phyloP scores from a whole-genome alignment of 805 yeast genomes.

The Yarrowia porcina region DNA sequence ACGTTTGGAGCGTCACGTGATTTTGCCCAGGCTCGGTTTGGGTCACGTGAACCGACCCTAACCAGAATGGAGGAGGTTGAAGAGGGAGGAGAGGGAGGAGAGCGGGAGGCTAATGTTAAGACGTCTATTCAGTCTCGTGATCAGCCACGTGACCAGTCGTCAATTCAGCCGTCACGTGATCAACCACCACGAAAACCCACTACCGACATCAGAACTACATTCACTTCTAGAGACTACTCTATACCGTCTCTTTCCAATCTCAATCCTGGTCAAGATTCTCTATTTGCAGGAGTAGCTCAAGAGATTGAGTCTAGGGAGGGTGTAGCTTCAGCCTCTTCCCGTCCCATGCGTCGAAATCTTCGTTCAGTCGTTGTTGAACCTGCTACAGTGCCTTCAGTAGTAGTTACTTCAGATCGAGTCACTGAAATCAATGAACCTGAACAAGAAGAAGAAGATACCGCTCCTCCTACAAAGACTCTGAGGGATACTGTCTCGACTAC shows the following conservation, averaged over 20 bases:
- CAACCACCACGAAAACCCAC: too few species aligned
- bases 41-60: not conserved
- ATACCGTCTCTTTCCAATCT: not conserved
- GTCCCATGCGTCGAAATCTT: not conserved
- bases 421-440: not conserved
- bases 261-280: not conserved
- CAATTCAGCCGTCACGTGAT: too few species aligned
- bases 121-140: too few species aligned
- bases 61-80: not conserved
- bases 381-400: not conserved
- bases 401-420: not conserved
- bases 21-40: not conserved
- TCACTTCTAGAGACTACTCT: slow-evolving; percentile 3
- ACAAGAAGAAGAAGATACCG: not conserved
- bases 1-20: not conserved
- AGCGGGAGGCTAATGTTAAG: too few species aligned
- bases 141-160: not conserved
- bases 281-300: not conserved
- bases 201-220: not conserved
- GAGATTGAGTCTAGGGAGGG: not conserved
- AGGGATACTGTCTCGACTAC: not conserved
- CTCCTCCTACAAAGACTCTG: not conserved
- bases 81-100: too few species aligned
- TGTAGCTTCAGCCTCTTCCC: not conserved
- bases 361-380: not conserved